Conservation (phyloP, 176 grass and related monocot genomes). For the Poa pratensis region DNA sequence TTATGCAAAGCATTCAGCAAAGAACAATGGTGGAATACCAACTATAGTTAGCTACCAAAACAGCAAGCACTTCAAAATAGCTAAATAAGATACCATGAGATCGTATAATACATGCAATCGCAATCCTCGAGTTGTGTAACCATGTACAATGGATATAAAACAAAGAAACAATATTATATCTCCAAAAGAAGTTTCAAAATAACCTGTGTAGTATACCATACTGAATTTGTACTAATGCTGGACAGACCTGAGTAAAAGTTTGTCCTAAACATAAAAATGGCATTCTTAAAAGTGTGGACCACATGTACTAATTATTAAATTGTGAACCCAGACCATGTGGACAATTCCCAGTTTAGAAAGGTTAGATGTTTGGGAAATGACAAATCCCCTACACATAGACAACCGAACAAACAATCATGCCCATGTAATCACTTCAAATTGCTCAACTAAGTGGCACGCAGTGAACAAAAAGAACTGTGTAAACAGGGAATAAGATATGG, state of each 20-base stretch:
- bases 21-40: conserved; percentile 18
- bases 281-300: conserved; percentile 22
- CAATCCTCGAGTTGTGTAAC: conserved; percentile 18
- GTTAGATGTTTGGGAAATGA: conserved; percentile 17
- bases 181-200: conserved; percentile 1
- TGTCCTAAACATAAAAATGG: background rate
- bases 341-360: conserved; percentile 26
- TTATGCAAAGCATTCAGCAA: conserved; percentile 15
- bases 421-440: conserved; percentile 32
- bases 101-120: background rate
- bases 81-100: conserved; percentile 15
- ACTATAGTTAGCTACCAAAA: conserved; percentile 14
- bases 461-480: conserved; percentile 24
- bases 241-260: background rate
- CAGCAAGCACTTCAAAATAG: conserved; percentile 26
- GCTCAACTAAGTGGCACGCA: conserved; percentile 7
- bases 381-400: background rate
- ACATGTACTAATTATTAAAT: conserved; percentile 17
- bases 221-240: background rate
- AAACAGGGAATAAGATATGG: conserved; percentile 18
- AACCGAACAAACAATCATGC: conserved; percentile 9
- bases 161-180: conserved; percentile 1
- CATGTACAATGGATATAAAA: background rate
- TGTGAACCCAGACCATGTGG: conserved; percentile 19
- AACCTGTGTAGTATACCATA: background rate